Evolutionary conservation across 495 filamentous ascomycete genomes (phyloP), one percentile per base, ranked within the genome.

Genomic region (Lasiosphaeria miniovina): DNA sequence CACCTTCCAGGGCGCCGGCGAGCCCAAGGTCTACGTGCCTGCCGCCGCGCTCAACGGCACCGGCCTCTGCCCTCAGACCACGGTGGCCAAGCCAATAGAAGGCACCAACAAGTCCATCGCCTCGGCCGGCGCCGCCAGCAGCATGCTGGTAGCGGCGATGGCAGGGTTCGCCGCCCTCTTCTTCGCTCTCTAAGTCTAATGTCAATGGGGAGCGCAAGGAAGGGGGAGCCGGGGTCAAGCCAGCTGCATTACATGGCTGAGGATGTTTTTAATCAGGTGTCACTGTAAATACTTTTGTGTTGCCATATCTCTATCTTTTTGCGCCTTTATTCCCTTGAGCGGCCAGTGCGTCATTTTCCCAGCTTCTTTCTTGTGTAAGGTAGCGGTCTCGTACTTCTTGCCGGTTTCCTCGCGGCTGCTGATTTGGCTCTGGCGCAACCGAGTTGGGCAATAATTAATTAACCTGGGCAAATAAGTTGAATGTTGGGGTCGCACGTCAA

Each of bases 1-100:
- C 41, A 59, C 61, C 51, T 70, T 60, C 55, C 60, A 64, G 60
- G 54, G 52, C 57, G 36, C 53, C 2, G 69, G 69, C 54, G 67
- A 66, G 55, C 69, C 69, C 41, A 62, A 62, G 55, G 65, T 66
- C 9, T 71, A 68, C 32, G 60, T 65, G 17, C 33, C 41, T 10
- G 15, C 34, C 3, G 15, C 40, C 10, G 36, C 52, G 12, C 54
- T 71, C 34, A 43, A 66, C 45, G 69, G 46, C 55, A 64, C 67
- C 6, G 65, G 56, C 1, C 35, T 71, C 45, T 71, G 69, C 60
- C 9, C 43, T 4, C 17, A 57, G 54, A 71, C 65, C 8, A 58
- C 51, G 10, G 38, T 36, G 12, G 67, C 59, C 31, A 57, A 36
- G 3, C 63, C 61, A 46, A 53, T 49, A 33, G 46, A 34, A 10